Base-by-base conservation (phyloP, 495 filamentous ascomycete species). In the Penicilliopsis zonata region DNA sequence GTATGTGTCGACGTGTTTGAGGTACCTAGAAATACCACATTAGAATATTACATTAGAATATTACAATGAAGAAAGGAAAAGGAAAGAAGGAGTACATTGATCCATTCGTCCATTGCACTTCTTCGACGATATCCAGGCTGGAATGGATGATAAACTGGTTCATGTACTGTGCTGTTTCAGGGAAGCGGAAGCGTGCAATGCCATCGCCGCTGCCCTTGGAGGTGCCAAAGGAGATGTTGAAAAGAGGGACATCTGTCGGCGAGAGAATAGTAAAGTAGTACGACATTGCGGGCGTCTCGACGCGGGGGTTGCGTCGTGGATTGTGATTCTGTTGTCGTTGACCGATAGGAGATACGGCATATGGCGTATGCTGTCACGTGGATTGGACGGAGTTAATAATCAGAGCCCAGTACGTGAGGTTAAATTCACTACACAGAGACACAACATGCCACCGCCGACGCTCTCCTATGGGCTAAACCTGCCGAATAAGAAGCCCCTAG, bases 61-160 rank as follows among this genome's bases (percentile, higher is more conserved):
- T 43, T 28, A 30, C 14, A 19, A 18, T 7, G 34, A 20, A 30
- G 58, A 35, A 47, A 36, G 17, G 9, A 15, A 18, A 26, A 31
- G 31, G 12, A 7, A 28, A 30, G 21, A 12, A 19, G 4, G 59
- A 53, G 27, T 59, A 92, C 84, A 90, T 80, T 49, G 78, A 73
- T 9, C 78, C 77, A 40, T 57, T 78, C 9, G 68, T 76, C 90
- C 92, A 98, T 57, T 95, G 88, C 13, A 86, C 70, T 47, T 98
- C 90, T 56, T 96, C 90, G 14, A 94, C 78, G 28, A 95, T 85
- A 50, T 98, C 90, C 26, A 98, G 62, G 43, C 78, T 80, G 33
- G 79, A 81, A 61, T 98, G 88, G 28, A 90, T 77, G 55, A 98
- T 82, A 66, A 96, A 95, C 57, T 94, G 90, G 65, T 93, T 95